Conservation (phyloP, 768 basidiomycete genomes). For the Ephemerocybe angulata region DNA sequence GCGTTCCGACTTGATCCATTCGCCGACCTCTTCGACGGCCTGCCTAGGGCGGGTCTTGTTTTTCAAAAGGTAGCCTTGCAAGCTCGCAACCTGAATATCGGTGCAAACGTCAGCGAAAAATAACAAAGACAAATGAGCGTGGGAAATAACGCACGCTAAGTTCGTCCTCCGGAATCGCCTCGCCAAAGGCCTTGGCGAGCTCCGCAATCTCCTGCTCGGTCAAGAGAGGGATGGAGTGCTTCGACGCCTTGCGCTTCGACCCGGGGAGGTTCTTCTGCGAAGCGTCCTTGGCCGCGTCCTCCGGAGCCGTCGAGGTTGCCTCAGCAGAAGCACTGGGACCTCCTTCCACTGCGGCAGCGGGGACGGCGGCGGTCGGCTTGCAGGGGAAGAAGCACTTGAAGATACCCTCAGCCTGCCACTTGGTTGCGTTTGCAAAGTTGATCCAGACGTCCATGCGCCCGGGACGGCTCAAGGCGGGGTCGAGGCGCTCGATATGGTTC, state of each 20-base stretch:
- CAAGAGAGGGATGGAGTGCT: slow-evolving; percentile 63
- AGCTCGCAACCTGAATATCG: slow-evolving; percentile 60
- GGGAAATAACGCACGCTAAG: slow-evolving; percentile 56
- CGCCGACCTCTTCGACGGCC: slow-evolving; percentile 74
- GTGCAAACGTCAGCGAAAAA: background rate
- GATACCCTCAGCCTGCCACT: slow-evolving; percentile 90
- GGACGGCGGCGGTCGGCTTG: slow-evolving; percentile 35
- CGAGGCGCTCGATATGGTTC: slow-evolving; percentile 90
- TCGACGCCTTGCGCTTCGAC: slow-evolving; percentile 57
- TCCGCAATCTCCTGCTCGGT: slow-evolving; percentile 72
- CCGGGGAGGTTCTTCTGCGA: slow-evolving; percentile 66
- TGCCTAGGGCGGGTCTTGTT: slow-evolving; percentile 89
- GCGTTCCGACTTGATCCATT: slow-evolving; percentile 78
- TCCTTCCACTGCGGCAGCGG: slow-evolving; percentile 17
- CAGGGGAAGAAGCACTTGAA: slow-evolving; percentile 93
- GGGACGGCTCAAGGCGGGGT: slow-evolving; percentile 82
- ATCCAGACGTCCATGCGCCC: slow-evolving; percentile 94
- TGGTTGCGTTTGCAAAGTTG: slow-evolving; percentile 86
- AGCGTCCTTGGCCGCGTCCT: slow-evolving; percentile 35
- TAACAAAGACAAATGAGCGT: slow-evolving; percentile 2
- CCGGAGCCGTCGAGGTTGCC: too few species aligned
- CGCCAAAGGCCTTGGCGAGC: slow-evolving; percentile 79
- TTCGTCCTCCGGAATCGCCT: slow-evolving; percentile 82
- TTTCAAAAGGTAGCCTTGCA: slow-evolving; percentile 85
- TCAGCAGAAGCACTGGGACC: slow-evolving; percentile 18